Percentiles rank a stretch among this genome's conserved stretches.
phyloP scores from a whole-genome alignment of 1,284 basidiomycete species.

The Malassezia sp. region DNA sequence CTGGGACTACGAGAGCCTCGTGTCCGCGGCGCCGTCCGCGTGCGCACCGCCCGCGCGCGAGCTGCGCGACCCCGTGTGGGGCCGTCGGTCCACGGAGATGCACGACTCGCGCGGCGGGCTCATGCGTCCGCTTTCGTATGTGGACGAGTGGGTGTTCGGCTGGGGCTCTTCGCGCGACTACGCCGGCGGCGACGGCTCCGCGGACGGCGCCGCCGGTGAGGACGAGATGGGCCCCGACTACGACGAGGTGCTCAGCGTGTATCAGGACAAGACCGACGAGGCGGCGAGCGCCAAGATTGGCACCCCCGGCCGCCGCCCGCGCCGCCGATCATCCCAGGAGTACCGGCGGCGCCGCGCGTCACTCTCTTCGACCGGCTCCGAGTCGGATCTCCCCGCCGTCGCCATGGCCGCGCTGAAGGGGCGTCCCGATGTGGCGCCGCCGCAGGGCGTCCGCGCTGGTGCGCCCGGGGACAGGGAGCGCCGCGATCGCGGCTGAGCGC shows the following conservation, averaged over 20 bases:
- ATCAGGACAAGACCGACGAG: conserved; percentile 1
- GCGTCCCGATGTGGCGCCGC: too few relatives aligned
- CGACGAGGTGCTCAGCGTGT: conserved; percentile 13
- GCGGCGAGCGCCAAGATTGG: not conserved
- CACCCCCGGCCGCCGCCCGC: not conserved
- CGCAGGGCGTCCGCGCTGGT: too few relatives aligned
- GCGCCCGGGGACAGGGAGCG: too few relatives aligned
- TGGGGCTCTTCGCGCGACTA: conserved; percentile 51
- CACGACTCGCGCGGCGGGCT: conserved; percentile 24
- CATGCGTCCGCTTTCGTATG: conserved; percentile 54
- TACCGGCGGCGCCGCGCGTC: conserved; percentile 7
- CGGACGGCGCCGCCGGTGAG: not conserved
- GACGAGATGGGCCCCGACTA: conserved; percentile 11
- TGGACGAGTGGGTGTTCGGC: conserved; percentile 83
- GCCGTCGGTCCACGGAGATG: too few relatives aligned
- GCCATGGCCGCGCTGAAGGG: too few relatives aligned
- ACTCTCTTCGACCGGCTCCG: too few relatives aligned
- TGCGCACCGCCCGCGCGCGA: conserved; percentile 28
- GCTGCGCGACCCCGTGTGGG: conserved; percentile 27
- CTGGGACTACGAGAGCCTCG: conserved; percentile 36
- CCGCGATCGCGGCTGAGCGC: too few relatives aligned
- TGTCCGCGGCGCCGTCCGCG: conserved; percentile 28
- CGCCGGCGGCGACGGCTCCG: not conserved
- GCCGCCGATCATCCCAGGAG: conserved; percentile 5
- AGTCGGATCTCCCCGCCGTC: too few relatives aligned